Percentiles rank a stretch among this genome's conserved stretches.
These are phyloP conservation scores for Xylaria digitata DNA, from an alignment of 2,329 filamentous ascomycete species.

Conservation along the genomic window DNA sequence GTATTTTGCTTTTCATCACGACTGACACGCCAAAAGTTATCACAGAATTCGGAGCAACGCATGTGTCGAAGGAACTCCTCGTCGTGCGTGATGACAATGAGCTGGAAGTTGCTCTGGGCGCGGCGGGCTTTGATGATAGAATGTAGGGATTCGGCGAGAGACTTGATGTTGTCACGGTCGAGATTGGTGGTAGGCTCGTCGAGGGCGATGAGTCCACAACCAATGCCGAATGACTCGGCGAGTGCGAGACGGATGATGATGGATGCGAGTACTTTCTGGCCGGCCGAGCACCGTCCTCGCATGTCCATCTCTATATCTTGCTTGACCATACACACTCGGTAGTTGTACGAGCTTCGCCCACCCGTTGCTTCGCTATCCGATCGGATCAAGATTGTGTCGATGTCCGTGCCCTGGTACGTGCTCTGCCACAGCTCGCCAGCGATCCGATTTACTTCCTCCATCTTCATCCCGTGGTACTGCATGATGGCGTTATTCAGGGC, in stretches of 20 bases:
- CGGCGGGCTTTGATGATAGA: constrained; percentile 86
- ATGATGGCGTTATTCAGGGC: constrained; percentile 97
- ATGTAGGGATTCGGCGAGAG: constrained; percentile 84
- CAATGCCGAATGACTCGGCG: constrained; percentile 95
- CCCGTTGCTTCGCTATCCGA: constrained; percentile 83
- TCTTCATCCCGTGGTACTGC: constrained; percentile 95
- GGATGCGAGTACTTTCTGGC: constrained; percentile 94
- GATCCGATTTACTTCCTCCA: constrained; percentile 97
- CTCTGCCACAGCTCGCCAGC: constrained; percentile 96
- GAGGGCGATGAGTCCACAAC: constrained; percentile 94
- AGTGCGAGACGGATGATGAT: constrained; percentile 98
- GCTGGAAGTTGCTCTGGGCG: constrained; percentile 93
- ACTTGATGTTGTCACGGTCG: constrained; percentile 92
- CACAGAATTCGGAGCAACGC: constrained; percentile 92
- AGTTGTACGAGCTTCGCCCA: constrained; percentile 90
- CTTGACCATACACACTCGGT: constrained; percentile 98
- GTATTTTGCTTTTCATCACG: constrained; percentile 88
- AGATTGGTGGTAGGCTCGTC: constrained; percentile 98
- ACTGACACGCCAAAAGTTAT: constrained; percentile 89
- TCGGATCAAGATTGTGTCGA: constrained; percentile 94
- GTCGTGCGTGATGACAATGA: constrained; percentile 98
- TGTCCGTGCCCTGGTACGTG: constrained; percentile 96
- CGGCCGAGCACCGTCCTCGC: constrained; percentile 95
- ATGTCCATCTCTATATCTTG: constrained; percentile 99
- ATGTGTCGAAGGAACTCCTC: constrained; percentile 95